A percentile compares a stretch with the other conserved stretches of the same genome.
These are phyloP conservation scores for Lotmaria passim DNA, from an alignment of 208 protist species.

Conservation along the genomic window DNA sequence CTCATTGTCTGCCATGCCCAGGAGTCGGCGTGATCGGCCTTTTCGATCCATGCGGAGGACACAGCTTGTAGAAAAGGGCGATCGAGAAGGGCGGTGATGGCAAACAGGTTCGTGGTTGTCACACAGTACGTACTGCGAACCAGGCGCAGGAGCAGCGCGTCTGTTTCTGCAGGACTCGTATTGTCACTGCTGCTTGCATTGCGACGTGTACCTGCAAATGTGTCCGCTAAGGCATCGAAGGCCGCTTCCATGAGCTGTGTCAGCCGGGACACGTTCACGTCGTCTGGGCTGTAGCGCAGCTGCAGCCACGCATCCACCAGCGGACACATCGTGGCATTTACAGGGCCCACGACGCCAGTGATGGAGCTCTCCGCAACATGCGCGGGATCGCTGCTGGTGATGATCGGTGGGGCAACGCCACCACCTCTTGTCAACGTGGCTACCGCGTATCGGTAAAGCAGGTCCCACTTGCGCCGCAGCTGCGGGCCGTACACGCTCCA, in stretches of 20 bases:
- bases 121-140: slow-evolving; percentile 25
- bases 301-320: slow-evolving; percentile 31
- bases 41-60: slow-evolving; percentile 27
- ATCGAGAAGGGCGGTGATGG: slow-evolving; percentile 24
- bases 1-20: slow-evolving; percentile 36
- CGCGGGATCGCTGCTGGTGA: neutral
- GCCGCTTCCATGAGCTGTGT: slow-evolving; percentile 4
- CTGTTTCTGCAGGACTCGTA: neutral
- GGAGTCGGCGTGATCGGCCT: slow-evolving; percentile 14
- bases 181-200: neutral
- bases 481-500: slow-evolving; percentile 29
- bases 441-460: slow-evolving; percentile 21
- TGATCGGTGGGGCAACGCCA: slow-evolving; percentile 13
- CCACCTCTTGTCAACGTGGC: slow-evolving; percentile 15
- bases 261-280: slow-evolving; percentile 10
- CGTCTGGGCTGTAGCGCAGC: slow-evolving; percentile 11
- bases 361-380: neutral
- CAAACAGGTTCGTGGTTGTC: slow-evolving; percentile 23
- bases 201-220: neutral
- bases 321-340: slow-evolving; percentile 5
- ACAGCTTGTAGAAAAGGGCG: slow-evolving; percentile 18
- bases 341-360: slow-evolving; percentile 8
- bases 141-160: neutral
- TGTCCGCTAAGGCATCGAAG: neutral
- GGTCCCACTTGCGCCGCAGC: slow-evolving; percentile 36